Percentiles rank a stretch among this genome's conserved stretches.
phyloP scores from a whole-genome alignment of 2,329 filamentous ascomycete genomes.

The Fusarium ramigenum region DNA sequence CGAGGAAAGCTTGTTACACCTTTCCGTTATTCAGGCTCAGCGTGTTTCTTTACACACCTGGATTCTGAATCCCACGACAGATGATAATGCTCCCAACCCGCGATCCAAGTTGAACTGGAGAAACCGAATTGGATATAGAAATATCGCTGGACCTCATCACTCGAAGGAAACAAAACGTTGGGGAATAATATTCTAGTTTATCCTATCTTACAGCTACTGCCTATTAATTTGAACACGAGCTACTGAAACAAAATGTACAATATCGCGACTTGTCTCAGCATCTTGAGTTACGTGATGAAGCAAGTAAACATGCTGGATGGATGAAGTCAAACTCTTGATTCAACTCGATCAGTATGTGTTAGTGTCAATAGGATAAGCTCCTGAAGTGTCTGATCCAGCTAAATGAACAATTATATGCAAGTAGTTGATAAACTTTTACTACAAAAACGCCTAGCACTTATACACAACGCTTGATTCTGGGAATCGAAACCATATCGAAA shows the following conservation, averaged over 20 bases:
- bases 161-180: not conserved
- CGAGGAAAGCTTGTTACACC: not conserved
- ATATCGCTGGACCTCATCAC: not conserved
- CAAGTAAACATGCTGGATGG: not conserved
- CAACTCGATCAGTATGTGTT: too few relatives aligned
- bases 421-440: not conserved
- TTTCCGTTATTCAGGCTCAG: not conserved
- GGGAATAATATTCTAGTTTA: not conserved
- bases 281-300: accelerated
- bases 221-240: not conserved
- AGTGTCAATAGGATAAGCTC: too few relatives aligned
- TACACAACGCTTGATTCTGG: not conserved
- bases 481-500: accelerated
- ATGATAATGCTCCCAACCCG: not conserved
- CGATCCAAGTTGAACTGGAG: not conserved
- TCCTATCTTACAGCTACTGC: accelerated
- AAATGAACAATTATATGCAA: not conserved
- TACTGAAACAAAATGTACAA: accelerated
- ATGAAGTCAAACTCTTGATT: too few relatives aligned
- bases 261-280: accelerated
- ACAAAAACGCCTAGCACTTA: not conserved
- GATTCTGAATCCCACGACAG: not conserved
- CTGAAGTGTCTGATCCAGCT: not conserved
- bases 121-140: not conserved
- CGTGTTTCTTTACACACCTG: not conserved